Conservation (phyloP, 2,329 filamentous ascomycete species). For the Aspergillus hiratsukae region DNA sequence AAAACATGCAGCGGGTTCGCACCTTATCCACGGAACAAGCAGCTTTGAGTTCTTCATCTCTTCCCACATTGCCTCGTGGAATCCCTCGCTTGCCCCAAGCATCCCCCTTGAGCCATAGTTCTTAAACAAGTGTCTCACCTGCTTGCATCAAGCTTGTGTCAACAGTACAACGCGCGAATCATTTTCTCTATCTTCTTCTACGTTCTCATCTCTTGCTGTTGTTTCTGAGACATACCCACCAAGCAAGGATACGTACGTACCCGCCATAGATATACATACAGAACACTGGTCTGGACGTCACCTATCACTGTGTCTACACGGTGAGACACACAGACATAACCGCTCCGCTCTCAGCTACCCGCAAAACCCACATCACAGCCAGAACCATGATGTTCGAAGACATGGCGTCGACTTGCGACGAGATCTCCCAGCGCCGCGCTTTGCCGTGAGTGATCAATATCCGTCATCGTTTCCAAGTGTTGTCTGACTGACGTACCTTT, state of each 20-base stretch:
- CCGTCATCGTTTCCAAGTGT: background rate
- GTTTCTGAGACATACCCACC: slow-evolving; percentile 7
- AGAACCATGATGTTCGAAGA: slow-evolving; percentile 27
- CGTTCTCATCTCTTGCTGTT: background rate
- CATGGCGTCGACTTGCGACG: slow-evolving; percentile 25
- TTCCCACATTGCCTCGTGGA: slow-evolving; percentile 21
- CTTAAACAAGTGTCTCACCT: background rate
- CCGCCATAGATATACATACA: slow-evolving; percentile 6
- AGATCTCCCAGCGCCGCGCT: slow-evolving; percentile 29
- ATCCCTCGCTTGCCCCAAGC: slow-evolving; percentile 11
- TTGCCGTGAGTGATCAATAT: slow-evolving; percentile 29
- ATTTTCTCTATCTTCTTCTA: background rate
- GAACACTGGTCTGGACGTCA: background rate
- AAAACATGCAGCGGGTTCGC: slow-evolving; percentile 32
- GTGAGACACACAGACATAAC: slow-evolving; percentile 4
- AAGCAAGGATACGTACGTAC: background rate
- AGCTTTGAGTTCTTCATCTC: slow-evolving; percentile 21
- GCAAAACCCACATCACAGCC: background rate
- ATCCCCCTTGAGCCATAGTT: background rate
- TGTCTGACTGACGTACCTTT: slow-evolving; percentile 1
- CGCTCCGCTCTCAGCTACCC: slow-evolving; percentile 10
- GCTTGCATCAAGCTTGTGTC: background rate
- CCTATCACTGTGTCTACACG: background rate
- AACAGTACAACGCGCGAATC: background rate
- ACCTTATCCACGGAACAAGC: slow-evolving; percentile 12